Evolutionary conservation across 2,329 filamentous ascomycete genomes (phyloP).

Genomic region (Ophiostoma fasciatum): DNA sequence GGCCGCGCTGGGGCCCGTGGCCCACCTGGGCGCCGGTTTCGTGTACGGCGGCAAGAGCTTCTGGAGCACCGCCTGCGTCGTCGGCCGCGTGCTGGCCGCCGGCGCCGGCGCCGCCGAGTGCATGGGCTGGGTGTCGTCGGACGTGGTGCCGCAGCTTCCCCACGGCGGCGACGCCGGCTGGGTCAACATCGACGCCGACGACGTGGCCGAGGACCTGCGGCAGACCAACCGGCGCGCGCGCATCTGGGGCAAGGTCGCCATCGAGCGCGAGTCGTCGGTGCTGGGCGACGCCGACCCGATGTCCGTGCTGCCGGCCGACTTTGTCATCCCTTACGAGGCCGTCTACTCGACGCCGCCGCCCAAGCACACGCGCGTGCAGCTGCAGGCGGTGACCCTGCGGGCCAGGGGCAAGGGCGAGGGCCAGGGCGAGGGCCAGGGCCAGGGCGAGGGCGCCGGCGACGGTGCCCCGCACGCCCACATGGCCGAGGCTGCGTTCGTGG

Average conservation of each 20-base stretch:
- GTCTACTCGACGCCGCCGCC: conserved; percentile 33
- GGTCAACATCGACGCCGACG: conserved; percentile 42
- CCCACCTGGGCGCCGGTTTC: conserved; percentile 50
- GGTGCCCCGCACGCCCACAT: conserved; percentile 21
- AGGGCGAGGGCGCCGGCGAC: conserved; percentile 8
- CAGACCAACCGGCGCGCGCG: conserved; percentile 24
- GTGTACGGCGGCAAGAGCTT: conserved; percentile 49
- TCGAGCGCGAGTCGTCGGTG: conserved; percentile 46
- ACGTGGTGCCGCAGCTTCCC: conserved; percentile 36
- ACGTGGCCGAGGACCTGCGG: conserved; percentile 25
- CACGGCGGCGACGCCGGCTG: conserved; percentile 38
- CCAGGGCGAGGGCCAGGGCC: not conserved
- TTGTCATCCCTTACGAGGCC: conserved; percentile 45
- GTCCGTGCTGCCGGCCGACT: conserved; percentile 44
- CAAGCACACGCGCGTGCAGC: conserved; percentile 27
- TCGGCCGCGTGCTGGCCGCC: conserved; percentile 49
- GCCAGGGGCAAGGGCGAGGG: not conserved
- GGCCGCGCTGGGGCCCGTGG: conserved; percentile 40
- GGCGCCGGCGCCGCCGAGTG: conserved; percentile 47
- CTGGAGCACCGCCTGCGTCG: conserved; percentile 52
- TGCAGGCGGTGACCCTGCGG: conserved; percentile 21
- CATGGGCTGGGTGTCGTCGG: conserved; percentile 54
- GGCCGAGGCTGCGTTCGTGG: conserved; percentile 26
- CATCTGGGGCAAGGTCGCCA: conserved; percentile 42
- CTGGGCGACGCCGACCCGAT: conserved; percentile 41